Evolutionary conservation across 768 basidiomycete species (phyloP).

Genomic region (Cystoderma amianthinum): DNA sequence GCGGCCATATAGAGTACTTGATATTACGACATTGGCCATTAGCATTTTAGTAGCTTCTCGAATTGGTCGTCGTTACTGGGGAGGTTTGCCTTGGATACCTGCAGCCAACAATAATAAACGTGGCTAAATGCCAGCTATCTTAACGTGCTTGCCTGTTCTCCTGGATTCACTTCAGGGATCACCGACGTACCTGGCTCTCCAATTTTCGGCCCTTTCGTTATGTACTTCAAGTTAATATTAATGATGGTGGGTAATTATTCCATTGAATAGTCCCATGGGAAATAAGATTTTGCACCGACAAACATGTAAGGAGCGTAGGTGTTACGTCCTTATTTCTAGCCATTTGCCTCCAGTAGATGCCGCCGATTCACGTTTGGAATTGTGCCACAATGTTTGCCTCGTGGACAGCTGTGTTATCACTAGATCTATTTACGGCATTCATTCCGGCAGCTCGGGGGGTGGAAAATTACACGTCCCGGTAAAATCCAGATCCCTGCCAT

Average conservation of each 20-base stretch:
- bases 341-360: no score
- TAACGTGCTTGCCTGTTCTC: no score
- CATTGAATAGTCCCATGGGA: not conserved
- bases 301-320: no score
- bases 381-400: no score
- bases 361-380: no score
- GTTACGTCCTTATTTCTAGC: no score
- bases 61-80: constrained; percentile 46
- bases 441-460: no score
- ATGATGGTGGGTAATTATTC: not conserved
- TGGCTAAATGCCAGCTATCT: not conserved
- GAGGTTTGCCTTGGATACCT: constrained; percentile 20
- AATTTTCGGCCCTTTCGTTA: not conserved
- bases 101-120: not conserved
- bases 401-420: no score
- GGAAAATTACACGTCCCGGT: not conserved
- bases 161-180: not conserved
- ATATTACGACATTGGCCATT: constrained; percentile 44
- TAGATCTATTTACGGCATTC: no score
- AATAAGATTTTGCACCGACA: no score
- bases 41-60: constrained; percentile 36
- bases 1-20: constrained; percentile 61
- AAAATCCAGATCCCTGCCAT: not conserved
- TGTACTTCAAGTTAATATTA: not conserved
- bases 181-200: not conserved